Percentiles rank a stretch among this genome's conserved stretches.
Evolutionary conservation across 2,329 filamentous ascomycete species (phyloP).

Genomic region (Bisporella sp.): DNA sequence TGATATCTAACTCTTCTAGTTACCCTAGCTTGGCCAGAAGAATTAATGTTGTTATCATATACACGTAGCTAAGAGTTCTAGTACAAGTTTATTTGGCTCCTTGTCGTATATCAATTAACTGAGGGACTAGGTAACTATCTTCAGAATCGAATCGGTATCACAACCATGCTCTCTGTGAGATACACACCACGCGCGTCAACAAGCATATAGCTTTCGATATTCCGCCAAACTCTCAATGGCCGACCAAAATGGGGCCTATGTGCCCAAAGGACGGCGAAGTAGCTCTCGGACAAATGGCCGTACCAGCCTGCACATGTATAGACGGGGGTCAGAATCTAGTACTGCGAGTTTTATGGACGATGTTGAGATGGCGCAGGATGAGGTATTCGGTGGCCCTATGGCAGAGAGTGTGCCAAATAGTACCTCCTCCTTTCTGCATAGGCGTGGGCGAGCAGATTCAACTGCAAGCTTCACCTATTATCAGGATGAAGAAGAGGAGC

Average conservation of each 20-base stretch:
- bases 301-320: conserved; percentile 43
- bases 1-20: too few species aligned
- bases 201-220: too few species aligned
- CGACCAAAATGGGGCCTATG: conserved; percentile 18
- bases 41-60: too few species aligned
- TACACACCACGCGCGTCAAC: too few species aligned
- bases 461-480: conserved; percentile 87
- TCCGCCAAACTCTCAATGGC: conserved; percentile 15
- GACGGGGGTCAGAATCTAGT: conserved; percentile 63
- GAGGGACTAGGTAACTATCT: too few species aligned
- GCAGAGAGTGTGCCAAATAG: conserved; percentile 95
- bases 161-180: too few species aligned
- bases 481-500: conserved; percentile 54
- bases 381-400: conserved; percentile 89
- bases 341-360: conserved; percentile 80
- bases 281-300: conserved; percentile 22
- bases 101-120: too few species aligned
- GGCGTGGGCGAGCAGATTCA: conserved; percentile 73
- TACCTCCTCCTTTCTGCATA: conserved; percentile 84
- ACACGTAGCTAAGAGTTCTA: too few species aligned
- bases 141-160: too few species aligned
- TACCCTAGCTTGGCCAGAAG: too few species aligned
- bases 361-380: conserved; percentile 98
- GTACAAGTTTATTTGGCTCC: too few species aligned
- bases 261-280: conserved; percentile 22